A percentile compares a stretch with the other conserved stretches of the same genome.
Evolutionary conservation across 2,329 filamentous ascomycete genomes (phyloP).

Genomic region (Aureobasidium uvarum): DNA sequence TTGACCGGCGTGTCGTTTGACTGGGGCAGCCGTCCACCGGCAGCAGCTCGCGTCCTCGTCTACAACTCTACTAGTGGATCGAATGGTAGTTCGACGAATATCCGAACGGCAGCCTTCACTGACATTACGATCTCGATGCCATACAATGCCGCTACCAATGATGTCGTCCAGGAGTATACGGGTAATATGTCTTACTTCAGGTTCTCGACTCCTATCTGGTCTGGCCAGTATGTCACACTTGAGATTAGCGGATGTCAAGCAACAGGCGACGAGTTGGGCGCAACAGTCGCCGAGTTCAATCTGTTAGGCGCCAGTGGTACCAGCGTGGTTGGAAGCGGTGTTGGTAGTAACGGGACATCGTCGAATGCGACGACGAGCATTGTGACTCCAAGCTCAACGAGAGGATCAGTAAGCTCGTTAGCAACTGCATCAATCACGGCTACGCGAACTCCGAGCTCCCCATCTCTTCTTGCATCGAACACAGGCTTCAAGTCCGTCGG

Average conservation of each 20-base stretch:
- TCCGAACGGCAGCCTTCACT: constrained; percentile 30
- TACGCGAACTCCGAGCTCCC: constrained; percentile 1
- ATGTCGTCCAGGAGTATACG: constrained; percentile 43
- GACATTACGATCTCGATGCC: constrained; percentile 45
- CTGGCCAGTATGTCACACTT: constrained; percentile 48
- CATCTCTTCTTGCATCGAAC: constrained; percentile 8
- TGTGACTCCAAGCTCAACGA: constrained; percentile 17
- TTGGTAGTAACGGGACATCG: background rate
- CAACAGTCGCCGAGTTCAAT: constrained; percentile 53
- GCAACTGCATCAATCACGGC: constrained; percentile 23
- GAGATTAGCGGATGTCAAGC: constrained; percentile 51
- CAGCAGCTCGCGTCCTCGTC: constrained; percentile 55
- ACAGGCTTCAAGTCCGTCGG: background rate
- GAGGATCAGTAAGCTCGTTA: constrained; percentile 15
- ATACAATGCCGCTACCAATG: constrained; percentile 40
- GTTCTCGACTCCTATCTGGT: constrained; percentile 42
- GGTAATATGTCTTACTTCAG: constrained; percentile 50
- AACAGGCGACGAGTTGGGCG: constrained; percentile 43
- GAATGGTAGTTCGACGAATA: constrained; percentile 32
- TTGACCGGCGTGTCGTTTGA: constrained; percentile 57
- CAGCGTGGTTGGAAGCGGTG: constrained; percentile 17
- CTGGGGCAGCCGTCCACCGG: constrained; percentile 59
- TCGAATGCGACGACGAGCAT: constrained; percentile 1
- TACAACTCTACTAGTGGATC: constrained; percentile 48
- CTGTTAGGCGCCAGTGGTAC: constrained; percentile 24